Conservation (phyloP, 2,329 filamentous ascomycete species). For the Lomentospora prolificans region DNA sequence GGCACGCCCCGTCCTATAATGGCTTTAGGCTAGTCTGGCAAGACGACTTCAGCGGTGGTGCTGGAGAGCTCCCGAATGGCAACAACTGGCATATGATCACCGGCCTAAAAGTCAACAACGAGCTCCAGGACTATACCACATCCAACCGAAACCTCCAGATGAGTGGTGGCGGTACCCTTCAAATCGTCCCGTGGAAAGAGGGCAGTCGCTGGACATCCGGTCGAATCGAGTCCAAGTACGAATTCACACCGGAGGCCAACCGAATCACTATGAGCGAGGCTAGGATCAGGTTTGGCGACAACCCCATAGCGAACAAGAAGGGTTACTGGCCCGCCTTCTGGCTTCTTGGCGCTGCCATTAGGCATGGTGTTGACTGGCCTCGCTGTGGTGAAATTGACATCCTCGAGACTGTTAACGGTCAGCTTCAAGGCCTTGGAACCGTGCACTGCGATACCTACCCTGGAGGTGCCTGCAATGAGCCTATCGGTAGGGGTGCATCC, state of each 20-base stretch:
- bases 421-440: constrained; percentile 34
- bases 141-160: constrained; percentile 38
- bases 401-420: constrained; percentile 45
- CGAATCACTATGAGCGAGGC: constrained; percentile 36
- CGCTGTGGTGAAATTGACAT: constrained; percentile 47
- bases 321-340: constrained; percentile 52
- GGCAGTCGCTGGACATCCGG: constrained; percentile 40
- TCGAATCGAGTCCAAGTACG: constrained; percentile 39
- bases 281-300: constrained; percentile 35
- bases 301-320: constrained; percentile 31
- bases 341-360: constrained; percentile 41
- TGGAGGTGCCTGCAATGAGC: constrained; percentile 43
- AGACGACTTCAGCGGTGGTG: constrained; percentile 30
- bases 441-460: constrained; percentile 37
- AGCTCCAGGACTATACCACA: constrained; percentile 38
- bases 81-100: constrained; percentile 31
- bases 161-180: constrained; percentile 38
- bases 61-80: constrained; percentile 23
- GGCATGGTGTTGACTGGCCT: constrained; percentile 40
- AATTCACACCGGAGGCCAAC: constrained; percentile 35
- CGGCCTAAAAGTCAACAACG: constrained; percentile 38
- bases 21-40: constrained; percentile 31
- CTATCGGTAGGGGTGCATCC: constrained; percentile 27
- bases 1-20: constrained; percentile 26
- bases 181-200: constrained; percentile 37